These are phyloP conservation scores for Phytopythium vexans DNA, from an alignment of 352 stramenopile species.

Conservation along the genomic window DNA sequence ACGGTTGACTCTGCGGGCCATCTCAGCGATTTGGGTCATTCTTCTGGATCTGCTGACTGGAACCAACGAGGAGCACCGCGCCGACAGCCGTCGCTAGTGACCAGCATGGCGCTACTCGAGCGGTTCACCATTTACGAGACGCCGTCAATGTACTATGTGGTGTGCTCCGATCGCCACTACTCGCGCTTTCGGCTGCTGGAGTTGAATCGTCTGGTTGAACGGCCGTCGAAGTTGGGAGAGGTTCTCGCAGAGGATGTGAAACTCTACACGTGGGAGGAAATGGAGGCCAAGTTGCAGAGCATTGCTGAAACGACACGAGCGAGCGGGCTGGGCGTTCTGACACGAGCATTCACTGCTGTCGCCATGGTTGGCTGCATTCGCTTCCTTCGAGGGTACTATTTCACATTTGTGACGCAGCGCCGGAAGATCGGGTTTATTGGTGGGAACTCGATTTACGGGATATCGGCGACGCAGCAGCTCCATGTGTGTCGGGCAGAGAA, in stretches of 20 bases:
- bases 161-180: slow-evolving; percentile 86
- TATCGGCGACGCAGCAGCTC: slow-evolving; percentile 92
- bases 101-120: slow-evolving; percentile 66
- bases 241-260: slow-evolving; percentile 66
- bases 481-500: slow-evolving; percentile 64
- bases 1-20: slow-evolving; percentile 1
- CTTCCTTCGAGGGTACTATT: slow-evolving; percentile 98
- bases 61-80: slow-evolving; percentile 24
- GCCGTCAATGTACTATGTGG: slow-evolving; percentile 60
- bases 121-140: slow-evolving; percentile 87
- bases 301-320: slow-evolving; percentile 48
- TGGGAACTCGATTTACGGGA: slow-evolving; percentile 97
- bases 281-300: slow-evolving; percentile 71
- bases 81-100: slow-evolving; percentile 62
- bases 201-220: slow-evolving; percentile 65
- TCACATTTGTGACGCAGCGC: slow-evolving; percentile 97
- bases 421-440: slow-evolving; percentile 96
- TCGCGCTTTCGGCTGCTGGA: slow-evolving; percentile 73
- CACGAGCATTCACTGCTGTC: slow-evolving; percentile 88
- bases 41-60: neutral
- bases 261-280: slow-evolving; percentile 76
- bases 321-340: slow-evolving; percentile 34
- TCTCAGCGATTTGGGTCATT: slow-evolving; percentile 1
- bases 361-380: slow-evolving; percentile 97
- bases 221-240: slow-evolving; percentile 42